Evolutionary conservation across 2,329 filamentous ascomycete genomes (phyloP), one percentile per base, ranked within the genome.

Genomic region (Corniculantispora saksenae): DNA sequence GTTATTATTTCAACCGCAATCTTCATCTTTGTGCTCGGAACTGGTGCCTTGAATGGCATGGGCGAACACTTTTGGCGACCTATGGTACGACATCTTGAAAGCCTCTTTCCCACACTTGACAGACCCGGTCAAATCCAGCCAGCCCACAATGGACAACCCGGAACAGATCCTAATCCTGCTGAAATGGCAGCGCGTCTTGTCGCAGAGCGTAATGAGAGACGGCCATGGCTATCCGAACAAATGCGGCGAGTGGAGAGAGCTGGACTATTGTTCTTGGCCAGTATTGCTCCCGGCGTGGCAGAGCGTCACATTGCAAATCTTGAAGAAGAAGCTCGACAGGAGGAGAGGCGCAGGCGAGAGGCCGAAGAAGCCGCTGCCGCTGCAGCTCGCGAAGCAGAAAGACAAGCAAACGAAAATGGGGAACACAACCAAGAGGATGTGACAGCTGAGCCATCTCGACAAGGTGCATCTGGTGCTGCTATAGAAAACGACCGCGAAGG

Each of bases 261-360:
- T 21, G 80, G 84, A 0, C 80, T 90, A 19, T 78, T 90, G 27
- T 90, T 90, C 70, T 77, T 90, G 25, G 88, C 88, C 23, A 90
- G 88, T 72, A 83, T 90, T 66, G 86, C 87, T 1, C 88, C 88
- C 1, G 88, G 88, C 12, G 82, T 90, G 27, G 87, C 87, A 1
- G 88, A 90, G 75, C 79, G 86, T 57, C 88, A 90, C 67, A 89
- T 90, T 66, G 84, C 83, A 27, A 81, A 84, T 53, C 73, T 87
- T 2, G 84, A 87, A 69, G 83, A 82, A 4, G 81, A 84, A 63
- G 82, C 80, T 47, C 77, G 81, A 58, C 79, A 75, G 32, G 65
- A 63, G 2, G 83, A 83, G 68, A 72, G 77, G 48, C 75, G 80
- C 66, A 76, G 81, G 29, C 76, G 76, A 68, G 80, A 84, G 65